Base-by-base conservation (phyloP, 495 filamentous ascomycete genomes). In the Oleoguttula mirabilis region DNA sequence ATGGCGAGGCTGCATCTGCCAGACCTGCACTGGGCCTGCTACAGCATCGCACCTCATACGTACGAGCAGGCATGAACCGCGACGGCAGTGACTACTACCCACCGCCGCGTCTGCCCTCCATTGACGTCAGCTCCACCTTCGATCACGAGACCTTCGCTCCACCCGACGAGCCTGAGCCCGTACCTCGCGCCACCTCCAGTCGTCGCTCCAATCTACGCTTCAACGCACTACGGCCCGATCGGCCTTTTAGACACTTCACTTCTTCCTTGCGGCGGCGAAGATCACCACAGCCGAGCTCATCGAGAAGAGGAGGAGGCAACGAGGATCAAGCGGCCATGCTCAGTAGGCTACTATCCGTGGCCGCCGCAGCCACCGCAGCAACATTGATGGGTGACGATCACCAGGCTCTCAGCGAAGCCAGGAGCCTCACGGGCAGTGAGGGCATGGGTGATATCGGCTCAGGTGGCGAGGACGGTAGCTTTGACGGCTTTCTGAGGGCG, bases 311-410 rank as follows among this genome's bases (percentile, higher is more conserved):
- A 34, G 34, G 43, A 15, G 56, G 55, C 12, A 36, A 14, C 7
- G 65, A 68, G 36, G 64, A 68, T 48, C 64, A 68, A 43, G 62
- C 62, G 10, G 61, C 55, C 8, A 58, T 64, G 58, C 51, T 68
- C 15, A 63, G 62, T 25, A 50, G 65, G 7, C 51, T 66, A 21
- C 54, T 68, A 4, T 68, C 65, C 1, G 62, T 63, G 0, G 65
- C 64, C 21, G 65, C 65, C n/a, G 64, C 64, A 14, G 62, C 62
- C 7, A 66, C 64, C 10, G 65, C 65, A 16, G 62, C 61, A 36
- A 63, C 64, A 15, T 53, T 68, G 11, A 62, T 66, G 50, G 64
- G 65, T n/a, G 56, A 59, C 23, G 55, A 65, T 44, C 63, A 63
- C 28, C 45, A 56, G 32, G 60, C 60, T 0, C 49, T 64, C 3